Evolutionary conservation across 805 yeast genomes (phyloP), one percentile per base, ranked within the genome.

Genomic region (Wickerhamomyces silvicola): DNA sequence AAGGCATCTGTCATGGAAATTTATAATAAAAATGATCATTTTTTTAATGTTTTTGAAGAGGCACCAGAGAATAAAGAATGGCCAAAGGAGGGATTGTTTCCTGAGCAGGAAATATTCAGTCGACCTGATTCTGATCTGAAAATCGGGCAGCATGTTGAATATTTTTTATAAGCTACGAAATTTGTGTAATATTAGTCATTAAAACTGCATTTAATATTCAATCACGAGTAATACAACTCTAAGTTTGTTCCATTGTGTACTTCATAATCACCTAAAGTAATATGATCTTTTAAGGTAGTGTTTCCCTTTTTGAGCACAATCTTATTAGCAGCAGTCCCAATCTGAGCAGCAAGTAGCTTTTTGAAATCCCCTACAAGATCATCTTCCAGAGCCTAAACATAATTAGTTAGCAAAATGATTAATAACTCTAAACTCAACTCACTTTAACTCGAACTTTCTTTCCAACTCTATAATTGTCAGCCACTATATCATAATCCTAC

Each of bases 1-100:
- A 77, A 86, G 53, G 98, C 98, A 5, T 83, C 95, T n/a, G 88
- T 92, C n/a, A 66, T 92, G 41, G 98, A 92, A 56, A 76, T 92
- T 5, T 73, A 71, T 44, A 75, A 72, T 30, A 75, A 78, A 17
- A 80, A 83, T 28, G 78, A 75, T 33, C 69, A 74, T 39, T 72
- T 64, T 46, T 92, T 90, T 59, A 92, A 92, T 52, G 95, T 94
- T 2, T 92, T 92, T 58, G 97, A 86, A 42, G 97, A 96, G 10
- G 92, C 97, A 7, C 97, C 97, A 0, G 97, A 87, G 48, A 87
- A 88, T 53, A 81, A 78, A 32, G 72, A 72, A 31, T 39, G 52
- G 30, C 45, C 55, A 2, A 51, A 55, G 28, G 54, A 50, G 26
- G 51, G 48, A 32, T 31, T 41, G 10, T 37, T 41, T 24, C 43